Conservation (phyloP, 371 early-diverging fungal genomes). For the Catenaria anguillulae region DNA sequence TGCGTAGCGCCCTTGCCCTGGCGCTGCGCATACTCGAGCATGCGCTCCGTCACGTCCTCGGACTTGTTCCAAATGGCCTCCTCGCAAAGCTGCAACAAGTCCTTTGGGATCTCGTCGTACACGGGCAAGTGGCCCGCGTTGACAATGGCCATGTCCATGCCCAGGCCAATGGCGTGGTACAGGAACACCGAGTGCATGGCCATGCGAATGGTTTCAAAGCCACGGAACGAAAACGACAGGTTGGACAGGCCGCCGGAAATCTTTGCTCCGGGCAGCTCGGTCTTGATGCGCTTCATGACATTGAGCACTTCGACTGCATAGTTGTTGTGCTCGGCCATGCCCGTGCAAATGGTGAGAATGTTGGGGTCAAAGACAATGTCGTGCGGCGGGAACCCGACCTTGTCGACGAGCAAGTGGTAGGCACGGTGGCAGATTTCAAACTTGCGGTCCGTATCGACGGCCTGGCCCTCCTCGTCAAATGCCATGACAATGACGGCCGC, state of each 20-base stretch:
- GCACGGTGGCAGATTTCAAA: conserved; percentile 77
- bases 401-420: conserved; percentile 65
- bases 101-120: conserved; percentile 86
- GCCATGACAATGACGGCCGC: conserved; percentile 96
- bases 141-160: conserved; percentile 95
- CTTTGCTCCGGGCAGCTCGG: conserved; percentile 67
- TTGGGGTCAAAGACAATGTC: conserved; percentile 93
- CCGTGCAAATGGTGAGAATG: conserved; percentile 86
- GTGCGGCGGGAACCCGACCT: conserved; percentile 49
- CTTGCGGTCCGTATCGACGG: conserved; percentile 66
- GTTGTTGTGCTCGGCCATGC: conserved; percentile 90
- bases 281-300: conserved; percentile 55
- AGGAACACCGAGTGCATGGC: conserved; percentile 86
- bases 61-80: conserved; percentile 80
- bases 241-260: conserved; percentile 40
- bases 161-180: conserved; percentile 75
- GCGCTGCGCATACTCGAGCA: conserved; percentile 69
- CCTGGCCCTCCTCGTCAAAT: conserved; percentile 88
- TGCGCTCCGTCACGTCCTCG: conserved; percentile 76
- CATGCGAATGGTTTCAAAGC: conserved; percentile 75
- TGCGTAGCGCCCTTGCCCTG: conserved; percentile 53
- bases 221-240: conserved; percentile 75
- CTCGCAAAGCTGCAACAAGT: conserved; percentile 75
- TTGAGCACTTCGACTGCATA: conserved; percentile 87
- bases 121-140: conserved; percentile 86